A percentile compares a stretch with the other conserved stretches of the same genome.
Evolutionary conservation across 345 rosid species (phyloP).

Genomic region (Eucalyptus camaldulensis): DNA sequence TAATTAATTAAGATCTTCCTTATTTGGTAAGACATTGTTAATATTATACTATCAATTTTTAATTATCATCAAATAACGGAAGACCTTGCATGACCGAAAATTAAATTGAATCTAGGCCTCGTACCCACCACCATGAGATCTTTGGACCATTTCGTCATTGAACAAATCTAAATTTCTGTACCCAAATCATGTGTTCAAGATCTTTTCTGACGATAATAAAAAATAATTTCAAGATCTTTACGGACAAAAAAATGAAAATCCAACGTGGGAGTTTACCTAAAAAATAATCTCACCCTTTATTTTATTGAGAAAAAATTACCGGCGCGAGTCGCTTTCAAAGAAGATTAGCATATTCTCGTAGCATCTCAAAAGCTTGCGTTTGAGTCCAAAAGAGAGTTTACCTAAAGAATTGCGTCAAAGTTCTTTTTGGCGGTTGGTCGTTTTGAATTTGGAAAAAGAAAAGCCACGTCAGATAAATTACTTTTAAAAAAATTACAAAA

Average conservation of each 20-base stretch:
- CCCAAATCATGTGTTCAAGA: not conserved
- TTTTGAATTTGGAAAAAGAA: not conserved
- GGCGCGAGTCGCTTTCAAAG: not conserved
- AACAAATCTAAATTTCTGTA: not conserved
- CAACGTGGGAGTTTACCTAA: not conserved
- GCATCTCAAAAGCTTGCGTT: not conserved
- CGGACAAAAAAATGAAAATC: not conserved
- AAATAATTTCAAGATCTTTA: not conserved
- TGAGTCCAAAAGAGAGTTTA: not conserved
- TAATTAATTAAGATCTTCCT: not conserved
- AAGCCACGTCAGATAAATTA: not conserved
- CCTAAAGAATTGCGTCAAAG: not conserved
- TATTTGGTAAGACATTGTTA: not conserved
- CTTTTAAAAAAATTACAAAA: not conserved
- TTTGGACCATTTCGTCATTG: not conserved
- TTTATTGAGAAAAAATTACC: not conserved
- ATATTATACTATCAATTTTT: not conserved
- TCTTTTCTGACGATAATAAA: not conserved
- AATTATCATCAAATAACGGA: not conserved
- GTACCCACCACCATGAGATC: not conserved
- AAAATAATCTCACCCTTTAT: not conserved
- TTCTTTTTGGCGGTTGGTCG: not conserved
- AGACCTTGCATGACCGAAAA: not conserved
- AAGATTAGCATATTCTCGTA: not conserved
- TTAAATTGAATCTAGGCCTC: not conserved